These are phyloP conservation scores for Escovopsis sp. DNA, from an alignment of 2,329 filamentous ascomycete genomes.

Conservation along the genomic window DNA sequence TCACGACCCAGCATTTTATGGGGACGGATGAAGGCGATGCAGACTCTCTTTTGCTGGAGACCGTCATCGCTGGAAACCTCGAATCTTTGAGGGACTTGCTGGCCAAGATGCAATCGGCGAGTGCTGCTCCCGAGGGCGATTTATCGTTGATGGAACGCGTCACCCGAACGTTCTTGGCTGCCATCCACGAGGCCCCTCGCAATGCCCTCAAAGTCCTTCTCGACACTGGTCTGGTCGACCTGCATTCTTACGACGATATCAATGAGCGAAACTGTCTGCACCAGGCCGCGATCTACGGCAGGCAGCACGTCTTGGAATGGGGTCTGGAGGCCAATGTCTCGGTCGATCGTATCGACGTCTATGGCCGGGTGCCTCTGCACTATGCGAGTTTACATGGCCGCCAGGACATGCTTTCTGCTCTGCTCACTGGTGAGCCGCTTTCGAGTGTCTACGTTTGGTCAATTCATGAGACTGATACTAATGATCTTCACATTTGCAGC, in stretches of 20 bases:
- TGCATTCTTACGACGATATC: constrained; percentile 93
- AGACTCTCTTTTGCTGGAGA: constrained; percentile 77
- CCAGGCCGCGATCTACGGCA: constrained; percentile 90
- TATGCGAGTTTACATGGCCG: constrained; percentile 94
- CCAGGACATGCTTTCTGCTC: constrained; percentile 63
- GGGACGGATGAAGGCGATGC: constrained; percentile 80
- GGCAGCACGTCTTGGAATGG: constrained; percentile 59
- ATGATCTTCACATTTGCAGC: constrained; percentile 23
- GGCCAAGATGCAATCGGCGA: constrained; percentile 46
- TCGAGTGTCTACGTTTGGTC: background rate
- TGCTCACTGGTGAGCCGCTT: constrained; percentile 43
- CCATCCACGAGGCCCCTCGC: constrained; percentile 71
- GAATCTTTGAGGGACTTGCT: constrained; percentile 68
- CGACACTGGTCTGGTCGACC: constrained; percentile 67
- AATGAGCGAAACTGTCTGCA: constrained; percentile 95
- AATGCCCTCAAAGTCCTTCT: constrained; percentile 63
- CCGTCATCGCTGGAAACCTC: constrained; percentile 68
- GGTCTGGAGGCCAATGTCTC: constrained; percentile 65
- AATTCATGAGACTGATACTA: constrained; percentile 1
- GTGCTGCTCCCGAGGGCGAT: constrained; percentile 41
- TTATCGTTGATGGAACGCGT: constrained; percentile 54
- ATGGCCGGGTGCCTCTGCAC: constrained; percentile 83
- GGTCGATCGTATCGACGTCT: constrained; percentile 73
- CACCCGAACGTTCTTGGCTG: constrained; percentile 79
- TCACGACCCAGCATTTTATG: constrained; percentile 49